phyloP scores from a whole-genome alignment of 352 stramenopile species.

The Nothophytophthora sp. region DNA sequence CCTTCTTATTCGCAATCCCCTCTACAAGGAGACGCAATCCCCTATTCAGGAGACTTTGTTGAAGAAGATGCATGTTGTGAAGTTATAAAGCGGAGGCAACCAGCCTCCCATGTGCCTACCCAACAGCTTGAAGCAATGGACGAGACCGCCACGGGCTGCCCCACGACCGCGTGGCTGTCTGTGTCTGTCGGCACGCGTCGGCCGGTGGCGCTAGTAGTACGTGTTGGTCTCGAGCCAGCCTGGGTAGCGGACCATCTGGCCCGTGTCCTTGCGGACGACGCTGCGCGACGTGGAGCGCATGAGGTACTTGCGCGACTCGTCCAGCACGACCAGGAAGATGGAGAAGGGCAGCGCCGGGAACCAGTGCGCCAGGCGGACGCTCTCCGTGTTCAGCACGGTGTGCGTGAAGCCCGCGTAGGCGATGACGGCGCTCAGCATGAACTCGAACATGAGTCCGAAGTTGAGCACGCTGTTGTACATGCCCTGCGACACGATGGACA shows the following conservation, averaged over 20 bases:
- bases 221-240: conserved; percentile 91
- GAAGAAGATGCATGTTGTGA: no score
- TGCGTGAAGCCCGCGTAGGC: conserved; percentile 86
- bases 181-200: no score
- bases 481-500: conserved; percentile 90
- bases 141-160: no score
- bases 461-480: conserved; percentile 94
- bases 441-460: conserved; percentile 94
- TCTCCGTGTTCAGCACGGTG: conserved; percentile 81
- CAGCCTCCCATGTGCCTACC: no score
- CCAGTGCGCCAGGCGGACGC: conserved; percentile 91
- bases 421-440: conserved; percentile 84
- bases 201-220: conserved; percentile 89
- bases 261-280: conserved; percentile 75
- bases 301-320: conserved; percentile 91
- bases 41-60: conserved; percentile 10
- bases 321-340: conserved; percentile 88
- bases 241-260: conserved; percentile 78
- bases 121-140: no score
- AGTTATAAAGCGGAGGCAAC: neutral
- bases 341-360: conserved; percentile 90
- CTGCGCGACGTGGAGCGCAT: conserved; percentile 83
- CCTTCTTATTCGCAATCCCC: conserved; percentile 2
- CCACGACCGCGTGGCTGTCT: no score
- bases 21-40: conserved; percentile 7